Percentiles rank a stretch among this genome's conserved stretches.
These are phyloP conservation scores for Arabidopsis arenosa DNA, from an alignment of 345 rosid species.

Conservation along the genomic window DNA sequence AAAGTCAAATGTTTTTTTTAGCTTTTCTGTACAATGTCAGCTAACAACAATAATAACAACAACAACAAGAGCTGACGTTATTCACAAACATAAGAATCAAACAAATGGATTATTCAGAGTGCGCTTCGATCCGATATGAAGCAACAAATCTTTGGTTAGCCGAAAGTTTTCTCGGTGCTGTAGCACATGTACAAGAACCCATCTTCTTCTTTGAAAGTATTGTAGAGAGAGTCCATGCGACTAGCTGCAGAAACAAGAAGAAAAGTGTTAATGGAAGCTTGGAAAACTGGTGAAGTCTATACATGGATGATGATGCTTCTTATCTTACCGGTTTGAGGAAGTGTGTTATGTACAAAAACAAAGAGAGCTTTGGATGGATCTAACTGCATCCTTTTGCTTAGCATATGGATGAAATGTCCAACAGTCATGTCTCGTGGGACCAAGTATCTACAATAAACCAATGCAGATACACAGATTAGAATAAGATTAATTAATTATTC, in stretches of 20 bases:
- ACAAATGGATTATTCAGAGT: conserved; percentile 32
- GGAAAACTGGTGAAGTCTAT: not conserved
- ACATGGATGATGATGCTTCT: not conserved
- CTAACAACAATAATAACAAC: conserved; percentile 28
- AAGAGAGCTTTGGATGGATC: conserved; percentile 67
- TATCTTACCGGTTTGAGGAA: conserved; percentile 74
- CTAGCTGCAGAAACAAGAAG: conserved; percentile 51
- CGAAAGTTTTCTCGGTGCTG: conserved; percentile 86
- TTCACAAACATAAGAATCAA: conserved; percentile 43
- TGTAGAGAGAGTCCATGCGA: conserved; percentile 62
- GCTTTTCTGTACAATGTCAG: conserved; percentile 44
- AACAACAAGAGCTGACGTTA: conserved; percentile 41
- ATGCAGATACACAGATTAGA: too few relatives aligned
- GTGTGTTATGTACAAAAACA: conserved; percentile 68
- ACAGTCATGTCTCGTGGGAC: conserved; percentile 83
- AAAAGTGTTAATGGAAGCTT: not conserved
- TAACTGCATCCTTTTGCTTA: conserved; percentile 62
- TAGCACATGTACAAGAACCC: conserved; percentile 81
- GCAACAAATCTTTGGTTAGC: conserved; percentile 31
- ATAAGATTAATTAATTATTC: not conserved
- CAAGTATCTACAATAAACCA: conserved; percentile 43
- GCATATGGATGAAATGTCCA: conserved; percentile 77
- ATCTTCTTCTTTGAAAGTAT: conserved; percentile 72
- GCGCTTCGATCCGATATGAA: not conserved
- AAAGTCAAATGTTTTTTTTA: conserved; percentile 34